phyloP scores from a whole-genome alignment of 345 rosid species.

The Conringia planisiliqua region DNA sequence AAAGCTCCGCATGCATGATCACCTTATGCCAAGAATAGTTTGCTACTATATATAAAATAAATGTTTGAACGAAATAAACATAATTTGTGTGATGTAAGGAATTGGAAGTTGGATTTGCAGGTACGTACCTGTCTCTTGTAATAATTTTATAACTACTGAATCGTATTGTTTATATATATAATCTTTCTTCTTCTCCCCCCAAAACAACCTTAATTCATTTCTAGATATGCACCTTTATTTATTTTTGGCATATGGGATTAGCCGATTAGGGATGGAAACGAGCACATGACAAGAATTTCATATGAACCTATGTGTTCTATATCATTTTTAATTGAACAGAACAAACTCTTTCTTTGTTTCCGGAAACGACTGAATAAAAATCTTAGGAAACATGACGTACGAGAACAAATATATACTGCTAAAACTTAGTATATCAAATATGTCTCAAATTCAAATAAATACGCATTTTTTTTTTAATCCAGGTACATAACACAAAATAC shows the following conservation, averaged over 20 bases:
- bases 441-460: no score
- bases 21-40: constrained; percentile 11
- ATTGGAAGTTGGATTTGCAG: background rate
- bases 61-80: background rate
- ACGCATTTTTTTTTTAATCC: no score
- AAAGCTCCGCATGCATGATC: background rate
- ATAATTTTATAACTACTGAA: background rate
- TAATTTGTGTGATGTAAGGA: background rate
- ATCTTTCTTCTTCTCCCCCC: background rate
- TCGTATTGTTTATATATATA: background rate
- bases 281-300: background rate
- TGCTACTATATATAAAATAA: background rate
- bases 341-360: background rate
- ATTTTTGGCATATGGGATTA: background rate
- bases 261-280: background rate
- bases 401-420: no score
- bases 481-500: no score
- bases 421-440: no score
- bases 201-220: background rate
- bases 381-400: background rate
- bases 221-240: background rate
- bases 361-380: background rate
- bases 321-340: background rate
- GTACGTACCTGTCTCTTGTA: background rate
- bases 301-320: background rate